phyloP scores from a whole-genome alignment of 2,329 filamentous ascomycete genomes.

The Nemania sp. region DNA sequence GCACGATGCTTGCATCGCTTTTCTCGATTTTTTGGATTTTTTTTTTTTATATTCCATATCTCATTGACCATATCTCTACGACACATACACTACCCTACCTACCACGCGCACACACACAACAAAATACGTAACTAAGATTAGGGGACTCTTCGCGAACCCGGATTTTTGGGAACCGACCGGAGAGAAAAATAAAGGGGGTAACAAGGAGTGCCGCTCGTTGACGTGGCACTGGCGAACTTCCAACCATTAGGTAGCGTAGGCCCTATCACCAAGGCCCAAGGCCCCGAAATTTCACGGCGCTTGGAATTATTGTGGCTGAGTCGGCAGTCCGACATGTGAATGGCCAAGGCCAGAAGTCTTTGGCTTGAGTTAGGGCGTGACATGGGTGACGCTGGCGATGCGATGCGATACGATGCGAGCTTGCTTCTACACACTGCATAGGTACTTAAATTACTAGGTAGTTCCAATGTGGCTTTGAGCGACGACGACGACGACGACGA shows the following conservation, averaged over 20 bases:
- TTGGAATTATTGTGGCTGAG: conserved; percentile 20
- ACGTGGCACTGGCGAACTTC: conserved; percentile 34
- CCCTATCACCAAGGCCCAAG: no score
- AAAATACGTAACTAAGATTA: neutral
- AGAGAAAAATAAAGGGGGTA: neutral
- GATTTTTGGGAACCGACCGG: conserved; percentile 35
- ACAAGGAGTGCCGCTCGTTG: conserved; percentile 25
- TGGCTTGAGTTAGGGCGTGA: conserved; percentile 3
- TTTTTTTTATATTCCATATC: no score
- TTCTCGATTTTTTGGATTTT: neutral
- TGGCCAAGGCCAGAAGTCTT: conserved; percentile 10
- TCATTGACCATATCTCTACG: conserved; percentile 29
- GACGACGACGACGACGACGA: neutral
- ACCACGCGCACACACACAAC: no score
- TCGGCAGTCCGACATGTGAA: conserved; percentile 8
- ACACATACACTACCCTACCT: no score
- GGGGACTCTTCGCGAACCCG: conserved; percentile 30
- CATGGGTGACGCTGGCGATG: neutral
- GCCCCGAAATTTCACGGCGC: neutral
- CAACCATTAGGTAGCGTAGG: no score
- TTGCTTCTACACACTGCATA: neutral
- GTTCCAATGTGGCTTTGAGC: neutral
- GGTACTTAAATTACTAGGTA: no score
- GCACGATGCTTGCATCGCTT: conserved; percentile 27
- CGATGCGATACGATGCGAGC: conserved; percentile 5